Conservation (phyloP, 164 flowering plant species). For the Nelumbo lutea region DNA sequence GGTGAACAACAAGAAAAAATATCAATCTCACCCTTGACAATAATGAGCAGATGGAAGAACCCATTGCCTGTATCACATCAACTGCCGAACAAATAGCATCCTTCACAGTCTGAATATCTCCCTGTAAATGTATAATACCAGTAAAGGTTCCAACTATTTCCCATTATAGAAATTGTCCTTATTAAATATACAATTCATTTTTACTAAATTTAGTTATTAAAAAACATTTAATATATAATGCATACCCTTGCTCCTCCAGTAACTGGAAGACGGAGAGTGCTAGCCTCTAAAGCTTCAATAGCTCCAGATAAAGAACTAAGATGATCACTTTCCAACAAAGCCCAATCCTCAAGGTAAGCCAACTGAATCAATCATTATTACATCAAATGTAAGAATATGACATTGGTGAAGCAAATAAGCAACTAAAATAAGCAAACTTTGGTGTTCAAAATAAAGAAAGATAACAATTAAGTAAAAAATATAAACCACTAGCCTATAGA, state of each 20-base stretch:
- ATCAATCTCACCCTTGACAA: slow-evolving; percentile 54
- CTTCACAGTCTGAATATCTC: slow-evolving; percentile 55
- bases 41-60: slow-evolving; percentile 55
- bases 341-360: slow-evolving; percentile 73
- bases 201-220: too few species aligned
- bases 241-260: slow-evolving; percentile 84
- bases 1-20: neutral
- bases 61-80: slow-evolving; percentile 84
- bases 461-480: neutral
- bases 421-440: neutral
- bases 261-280: slow-evolving; percentile 84
- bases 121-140: slow-evolving; percentile 40
- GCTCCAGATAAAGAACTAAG: slow-evolving; percentile 52
- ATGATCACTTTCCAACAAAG: slow-evolving; percentile 72
- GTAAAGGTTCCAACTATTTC: slow-evolving; percentile 1
- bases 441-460: neutral
- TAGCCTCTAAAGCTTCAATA: slow-evolving; percentile 68
- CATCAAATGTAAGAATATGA: slow-evolving; percentile 12
- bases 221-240: neutral
- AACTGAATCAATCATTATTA: slow-evolving; percentile 39
- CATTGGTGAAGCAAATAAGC: neutral
- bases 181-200: too few species aligned
- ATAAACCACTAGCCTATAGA: neutral
- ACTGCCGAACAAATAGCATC: slow-evolving; percentile 66
- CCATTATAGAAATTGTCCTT: slow-evolving; percentile 1